phyloP scores from a whole-genome alignment of 2,329 filamentous ascomycete species.

The Herpotrichia juniperi region DNA sequence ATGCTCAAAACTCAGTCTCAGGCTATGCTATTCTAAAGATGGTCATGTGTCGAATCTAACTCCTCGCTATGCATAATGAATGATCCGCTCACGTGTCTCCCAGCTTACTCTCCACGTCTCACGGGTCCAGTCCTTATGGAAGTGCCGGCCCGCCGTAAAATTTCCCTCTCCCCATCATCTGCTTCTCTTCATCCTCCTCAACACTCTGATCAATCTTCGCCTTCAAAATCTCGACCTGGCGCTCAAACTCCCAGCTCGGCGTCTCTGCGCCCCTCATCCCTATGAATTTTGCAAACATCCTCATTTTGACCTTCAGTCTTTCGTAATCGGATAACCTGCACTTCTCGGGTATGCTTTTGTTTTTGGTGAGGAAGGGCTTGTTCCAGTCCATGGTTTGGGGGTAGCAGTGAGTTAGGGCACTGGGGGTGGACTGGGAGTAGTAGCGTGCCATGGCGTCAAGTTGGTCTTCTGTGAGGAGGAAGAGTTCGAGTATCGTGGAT shows the following conservation, averaged over 20 bases:
- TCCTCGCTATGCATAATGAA: constrained; percentile 5
- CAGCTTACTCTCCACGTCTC: background rate
- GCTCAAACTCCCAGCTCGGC: constrained; percentile 54
- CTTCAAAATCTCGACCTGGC: constrained; percentile 43
- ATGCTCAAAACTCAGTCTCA: background rate
- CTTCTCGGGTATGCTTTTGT: constrained; percentile 17
- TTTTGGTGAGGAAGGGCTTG: constrained; percentile 47
- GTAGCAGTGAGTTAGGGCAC: constrained; percentile 64
- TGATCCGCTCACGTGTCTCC: constrained; percentile 7
- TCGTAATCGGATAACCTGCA: constrained; percentile 45
- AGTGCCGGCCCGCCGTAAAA: constrained; percentile 5
- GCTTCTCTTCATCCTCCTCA: constrained; percentile 21
- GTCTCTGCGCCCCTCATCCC: constrained; percentile 69
- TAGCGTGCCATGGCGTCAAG: constrained; percentile 73
- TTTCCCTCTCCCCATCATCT: constrained; percentile 6
- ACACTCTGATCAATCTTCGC: constrained; percentile 33
- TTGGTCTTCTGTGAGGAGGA: constrained; percentile 73
- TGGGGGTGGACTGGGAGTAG: constrained; percentile 72
- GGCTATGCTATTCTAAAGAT: background rate
- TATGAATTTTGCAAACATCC: constrained; percentile 76
- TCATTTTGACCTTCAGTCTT: constrained; percentile 62
- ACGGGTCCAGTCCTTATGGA: background rate
- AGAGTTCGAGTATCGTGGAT: constrained; percentile 70
- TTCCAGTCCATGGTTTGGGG: constrained; percentile 72
- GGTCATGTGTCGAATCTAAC: background rate